A percentile compares a stretch with the other conserved stretches of the same genome.
Conservation (phyloP, 106 monocot species). For the Vanilla planifolia region DNA sequence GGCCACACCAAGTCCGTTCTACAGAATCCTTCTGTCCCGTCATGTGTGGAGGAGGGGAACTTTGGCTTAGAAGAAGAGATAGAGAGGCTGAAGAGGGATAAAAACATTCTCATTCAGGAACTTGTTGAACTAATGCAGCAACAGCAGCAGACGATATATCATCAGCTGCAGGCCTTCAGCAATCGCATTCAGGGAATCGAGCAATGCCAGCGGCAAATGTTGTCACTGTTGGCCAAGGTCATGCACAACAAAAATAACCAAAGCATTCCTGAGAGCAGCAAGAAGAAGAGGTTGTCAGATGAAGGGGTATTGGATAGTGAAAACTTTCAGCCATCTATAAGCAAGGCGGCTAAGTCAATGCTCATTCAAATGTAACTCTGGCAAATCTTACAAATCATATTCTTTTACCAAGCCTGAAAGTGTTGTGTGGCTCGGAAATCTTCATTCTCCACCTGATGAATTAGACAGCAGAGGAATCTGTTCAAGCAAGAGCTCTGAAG, state of each 20-base stretch:
- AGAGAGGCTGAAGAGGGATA: slow-evolving; percentile 59
- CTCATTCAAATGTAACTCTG: background rate
- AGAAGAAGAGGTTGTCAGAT: background rate
- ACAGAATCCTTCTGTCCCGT: slow-evolving; percentile 20
- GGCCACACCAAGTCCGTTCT: slow-evolving; percentile 8
- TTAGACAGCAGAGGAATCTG: background rate
- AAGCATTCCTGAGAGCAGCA: background rate
- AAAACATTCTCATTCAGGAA: slow-evolving; percentile 64
- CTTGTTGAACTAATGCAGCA: slow-evolving; percentile 75
- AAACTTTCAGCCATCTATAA: no score
- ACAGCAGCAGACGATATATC: slow-evolving; percentile 55
- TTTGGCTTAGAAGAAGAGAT: slow-evolving; percentile 65
- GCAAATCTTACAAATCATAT: background rate
- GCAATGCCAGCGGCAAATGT: slow-evolving; percentile 72
- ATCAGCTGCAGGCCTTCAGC: slow-evolving; percentile 51
- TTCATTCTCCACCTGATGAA: background rate
- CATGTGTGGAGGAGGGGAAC: slow-evolving; percentile 57
- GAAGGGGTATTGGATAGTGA: background rate
- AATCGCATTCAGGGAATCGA: slow-evolving; percentile 59
- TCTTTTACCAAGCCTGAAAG: background rate
- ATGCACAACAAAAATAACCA: slow-evolving; percentile 21
- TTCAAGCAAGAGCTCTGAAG: no score
- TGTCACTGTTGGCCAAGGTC: slow-evolving; percentile 61
- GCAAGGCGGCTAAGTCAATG: background rate
- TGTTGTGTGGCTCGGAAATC: background rate